Conservation (phyloP, 495 filamentous ascomycete species). For the Apodospora peruviana region DNA sequence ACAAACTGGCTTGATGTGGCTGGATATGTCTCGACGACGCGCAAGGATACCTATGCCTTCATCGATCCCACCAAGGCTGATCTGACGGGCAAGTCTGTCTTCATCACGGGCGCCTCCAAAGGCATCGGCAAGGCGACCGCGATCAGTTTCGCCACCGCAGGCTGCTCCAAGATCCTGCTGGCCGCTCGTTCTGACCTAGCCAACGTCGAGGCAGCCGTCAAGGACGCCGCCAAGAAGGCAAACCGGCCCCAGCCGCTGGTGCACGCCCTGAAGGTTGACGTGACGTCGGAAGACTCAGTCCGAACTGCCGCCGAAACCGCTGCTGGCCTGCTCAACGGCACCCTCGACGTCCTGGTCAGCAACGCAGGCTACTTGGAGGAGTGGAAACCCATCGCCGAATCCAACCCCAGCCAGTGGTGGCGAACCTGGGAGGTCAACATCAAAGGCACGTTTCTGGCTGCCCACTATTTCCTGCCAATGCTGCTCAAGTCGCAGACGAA, state of each 20-base stretch:
- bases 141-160: constrained; percentile 38
- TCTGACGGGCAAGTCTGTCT: constrained; percentile 47
- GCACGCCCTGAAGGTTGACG: constrained; percentile 34
- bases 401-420: constrained; percentile 36
- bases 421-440: constrained; percentile 37
- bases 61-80: constrained; percentile 28
- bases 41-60: constrained; percentile 34
- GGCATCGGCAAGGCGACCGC: constrained; percentile 51
- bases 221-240: constrained; percentile 24
- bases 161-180: constrained; percentile 35
- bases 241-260: constrained; percentile 35
- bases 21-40: background rate
- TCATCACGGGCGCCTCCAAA: constrained; percentile 52
- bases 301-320: constrained; percentile 25
- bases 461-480: constrained; percentile 37
- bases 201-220: constrained; percentile 24
- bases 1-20: background rate
- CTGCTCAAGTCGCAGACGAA: constrained; percentile 30
- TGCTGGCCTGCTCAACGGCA: constrained; percentile 24
- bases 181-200: constrained; percentile 37
- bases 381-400: constrained; percentile 25
- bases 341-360: constrained; percentile 38
- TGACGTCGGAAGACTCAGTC: constrained; percentile 33
- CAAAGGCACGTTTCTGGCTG: constrained; percentile 36
- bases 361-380: constrained; percentile 38